Base-by-base conservation (phyloP, 345 rosid genomes). In the Heritiera littoralis region DNA sequence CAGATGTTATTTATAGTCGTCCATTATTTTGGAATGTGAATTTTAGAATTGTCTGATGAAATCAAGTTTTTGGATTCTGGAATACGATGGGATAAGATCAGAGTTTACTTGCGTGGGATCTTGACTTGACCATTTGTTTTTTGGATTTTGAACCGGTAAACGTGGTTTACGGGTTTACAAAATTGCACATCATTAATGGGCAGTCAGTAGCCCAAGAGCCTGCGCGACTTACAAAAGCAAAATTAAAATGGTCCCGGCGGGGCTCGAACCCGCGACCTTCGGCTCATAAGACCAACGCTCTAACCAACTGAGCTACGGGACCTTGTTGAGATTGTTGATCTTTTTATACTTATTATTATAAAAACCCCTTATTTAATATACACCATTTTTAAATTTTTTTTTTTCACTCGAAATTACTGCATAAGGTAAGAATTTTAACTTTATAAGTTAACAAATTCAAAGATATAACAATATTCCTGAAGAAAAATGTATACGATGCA, bases 231-330 rank as follows among this genome's bases (percentile, higher is more conserved):
- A 23, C 28, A 23, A 23, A 23, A 23, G 28, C 28, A 23, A 23
- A 23, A 23, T 35, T 35, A 35, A 35, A 5, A 1, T 89, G 95
- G 89, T 92, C 90, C 92, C 92, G 90, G 95, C 95, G 92, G 91
- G 95, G 92, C 86, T 91, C 97, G 92, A 91, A 91, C 92, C 90
- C 94, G 94, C 93, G 92, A 91, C 97, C 86, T 91, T 93, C 95
- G 98, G 96, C 97, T 93, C 96, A 93, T 90, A 91, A 91, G 97
- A 93, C 94, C 98, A 93, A 93, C 97, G 97, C 98, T 93, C 98
- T 93, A 93, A 92, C 98, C 98, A 92, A 92, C 98, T 93, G 98
- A 95, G 98, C 98, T 95, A 93, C 97, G 94, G 94, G 97, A 95
- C 92, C 72, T 0, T 15, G 3, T 2, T 17, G 20, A 38, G 41